A percentile compares a stretch with the other conserved stretches of the same genome.
phyloP scores from a whole-genome alignment of 805 yeast genomes.

The Wickerhamomyces bisporus region DNA sequence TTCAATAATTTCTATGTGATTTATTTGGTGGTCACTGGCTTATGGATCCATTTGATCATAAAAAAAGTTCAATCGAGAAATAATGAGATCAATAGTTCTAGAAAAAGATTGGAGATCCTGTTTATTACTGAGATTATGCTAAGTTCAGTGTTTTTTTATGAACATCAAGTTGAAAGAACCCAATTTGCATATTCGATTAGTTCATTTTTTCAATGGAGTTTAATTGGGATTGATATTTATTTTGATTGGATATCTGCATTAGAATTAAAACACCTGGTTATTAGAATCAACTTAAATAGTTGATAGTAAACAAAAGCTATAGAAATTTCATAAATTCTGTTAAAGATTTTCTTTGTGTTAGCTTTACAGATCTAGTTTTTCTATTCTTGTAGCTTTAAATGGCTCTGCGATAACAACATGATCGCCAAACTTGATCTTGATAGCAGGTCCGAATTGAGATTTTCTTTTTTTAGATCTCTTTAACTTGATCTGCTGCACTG shows the following conservation, averaged over 20 bases:
- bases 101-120: constrained; percentile 2
- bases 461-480: constrained; percentile 11
- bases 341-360: too few species aligned
- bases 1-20: constrained; percentile 9
- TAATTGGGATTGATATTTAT: constrained; percentile 8
- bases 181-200: constrained; percentile 13
- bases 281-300: constrained; percentile 5
- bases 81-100: not conserved
- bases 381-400: constrained; percentile 19
- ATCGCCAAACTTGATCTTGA: constrained; percentile 19
- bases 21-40: constrained; percentile 4
- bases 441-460: constrained; percentile 18
- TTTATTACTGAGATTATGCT: constrained; percentile 1
- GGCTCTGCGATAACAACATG: constrained; percentile 22
- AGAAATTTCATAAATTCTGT: constrained; percentile 1
- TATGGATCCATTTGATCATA: constrained; percentile 8
- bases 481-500: constrained; percentile 14
- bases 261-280: constrained; percentile 3
- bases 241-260: constrained; percentile 7
- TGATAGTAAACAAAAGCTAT: constrained; percentile 2
- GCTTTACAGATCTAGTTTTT: too few species aligned
- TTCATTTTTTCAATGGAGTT: constrained; percentile 13
- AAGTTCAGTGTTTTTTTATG: constrained; percentile 8
- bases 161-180: constrained; percentile 13
- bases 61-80: constrained; percentile 1